Conservation (phyloP, 208 protist genomes). For the Balamuthia mandrillaris region DNA sequence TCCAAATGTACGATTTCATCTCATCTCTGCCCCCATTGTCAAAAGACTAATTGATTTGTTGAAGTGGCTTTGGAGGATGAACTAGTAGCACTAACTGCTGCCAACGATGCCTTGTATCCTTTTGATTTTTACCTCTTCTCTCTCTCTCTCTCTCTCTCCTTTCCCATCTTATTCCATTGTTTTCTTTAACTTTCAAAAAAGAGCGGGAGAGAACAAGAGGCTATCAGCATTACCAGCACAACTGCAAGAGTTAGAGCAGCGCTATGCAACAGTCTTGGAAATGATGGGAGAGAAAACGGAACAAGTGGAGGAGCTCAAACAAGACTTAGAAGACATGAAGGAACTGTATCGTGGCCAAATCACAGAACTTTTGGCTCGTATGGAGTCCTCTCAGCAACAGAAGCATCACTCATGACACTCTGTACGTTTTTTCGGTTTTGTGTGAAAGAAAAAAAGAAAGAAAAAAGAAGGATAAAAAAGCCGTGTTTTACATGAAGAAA, state of each 20-base stretch:
- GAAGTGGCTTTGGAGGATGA: slow-evolving; percentile 2
- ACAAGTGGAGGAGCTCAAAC: slow-evolving; percentile 31
- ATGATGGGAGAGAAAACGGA: background rate
- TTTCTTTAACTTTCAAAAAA: background rate
- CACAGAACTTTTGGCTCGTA: slow-evolving; percentile 6
- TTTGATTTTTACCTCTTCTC: background rate
- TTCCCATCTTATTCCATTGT: background rate
- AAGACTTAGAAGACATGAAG: background rate
- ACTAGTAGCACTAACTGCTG: slow-evolving; percentile 6
- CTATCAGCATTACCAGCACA: background rate
- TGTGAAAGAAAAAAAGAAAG: too few relatives aligned
- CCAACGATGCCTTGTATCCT: background rate
- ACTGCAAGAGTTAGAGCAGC: background rate
- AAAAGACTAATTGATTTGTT: too few relatives aligned
- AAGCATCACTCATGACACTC: too few relatives aligned
- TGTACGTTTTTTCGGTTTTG: too few relatives aligned
- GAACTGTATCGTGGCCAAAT: slow-evolving; percentile 14
- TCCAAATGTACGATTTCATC: slow-evolving; percentile 9
- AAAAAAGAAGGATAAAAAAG: too few relatives aligned
- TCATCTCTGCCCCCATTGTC: too few relatives aligned
- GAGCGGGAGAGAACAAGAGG: background rate
- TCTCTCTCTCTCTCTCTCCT: background rate
- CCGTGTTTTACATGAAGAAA: background rate
- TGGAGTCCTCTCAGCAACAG: too few relatives aligned
- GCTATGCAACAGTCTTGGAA: background rate